Evolutionary conservation across 176 grass and related monocot genomes (phyloP).

Genomic region (Cenchrus purpureus): DNA sequence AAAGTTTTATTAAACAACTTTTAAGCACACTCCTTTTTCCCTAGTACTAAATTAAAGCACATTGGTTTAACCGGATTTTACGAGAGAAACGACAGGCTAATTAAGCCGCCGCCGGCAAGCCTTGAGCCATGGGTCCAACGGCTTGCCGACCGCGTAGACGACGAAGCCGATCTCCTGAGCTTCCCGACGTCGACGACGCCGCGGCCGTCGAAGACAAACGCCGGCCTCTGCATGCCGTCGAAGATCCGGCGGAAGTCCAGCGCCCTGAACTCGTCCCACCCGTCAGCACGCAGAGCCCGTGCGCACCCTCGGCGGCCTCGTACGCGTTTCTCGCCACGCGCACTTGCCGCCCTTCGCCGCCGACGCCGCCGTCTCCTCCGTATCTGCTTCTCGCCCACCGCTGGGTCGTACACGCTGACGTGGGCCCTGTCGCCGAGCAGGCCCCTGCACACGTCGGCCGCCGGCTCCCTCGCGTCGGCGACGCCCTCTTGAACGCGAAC

Average conservation of each 20-base stretch:
- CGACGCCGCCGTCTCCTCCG: slow-evolving; percentile 31
- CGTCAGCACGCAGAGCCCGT: slow-evolving; percentile 62
- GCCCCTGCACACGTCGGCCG: slow-evolving; percentile 53
- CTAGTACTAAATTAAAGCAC: background rate
- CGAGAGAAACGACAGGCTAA: background rate
- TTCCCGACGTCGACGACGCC: slow-evolving; percentile 52
- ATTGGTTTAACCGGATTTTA: background rate
- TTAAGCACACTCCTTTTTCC: too few species aligned
- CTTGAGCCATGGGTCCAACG: slow-evolving; percentile 54
- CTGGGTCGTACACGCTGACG: slow-evolving; percentile 57
- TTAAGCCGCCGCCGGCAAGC: slow-evolving; percentile 54
- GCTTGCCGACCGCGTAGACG: slow-evolving; percentile 64
- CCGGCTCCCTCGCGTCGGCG: slow-evolving; percentile 54
- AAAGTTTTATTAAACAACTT: too few species aligned
- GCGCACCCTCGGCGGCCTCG: slow-evolving; percentile 47
- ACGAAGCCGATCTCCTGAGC: slow-evolving; percentile 72
- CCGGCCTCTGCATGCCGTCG: slow-evolving; percentile 53
- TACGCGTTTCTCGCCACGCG: slow-evolving; percentile 57
- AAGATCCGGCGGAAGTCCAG: slow-evolving; percentile 54
- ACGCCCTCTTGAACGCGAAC: slow-evolving; percentile 66
- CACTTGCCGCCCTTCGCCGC: slow-evolving; percentile 36
- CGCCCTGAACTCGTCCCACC: slow-evolving; percentile 67
- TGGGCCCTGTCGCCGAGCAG: slow-evolving; percentile 47
- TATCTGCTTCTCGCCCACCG: slow-evolving; percentile 59
- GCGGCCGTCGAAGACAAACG: slow-evolving; percentile 62